Evolutionary conservation across 2,329 filamentous ascomycete genomes (phyloP), one percentile per base, ranked within the genome.

Genomic region (Scopulariopsis brevicaulis): DNA sequence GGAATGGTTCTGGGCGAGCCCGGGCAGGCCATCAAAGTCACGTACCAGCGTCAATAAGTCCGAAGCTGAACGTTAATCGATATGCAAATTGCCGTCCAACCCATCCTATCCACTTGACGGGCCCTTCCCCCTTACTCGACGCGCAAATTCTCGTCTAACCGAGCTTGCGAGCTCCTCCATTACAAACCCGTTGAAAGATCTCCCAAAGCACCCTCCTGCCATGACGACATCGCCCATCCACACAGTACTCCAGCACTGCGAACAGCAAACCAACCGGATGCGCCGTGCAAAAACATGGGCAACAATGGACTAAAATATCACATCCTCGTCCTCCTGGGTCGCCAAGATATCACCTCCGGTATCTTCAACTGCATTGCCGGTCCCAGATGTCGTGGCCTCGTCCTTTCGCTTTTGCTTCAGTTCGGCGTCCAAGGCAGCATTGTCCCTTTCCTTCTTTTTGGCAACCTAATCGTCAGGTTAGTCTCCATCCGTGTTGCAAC

Each of bases 21-120:
- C 15, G 52, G 53, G 12, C 89, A 90, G 74, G 78, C 84, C 8
- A 90, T 99, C 71, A 95, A 94, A 75, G 92, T 99, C 63, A 96
- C 94, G 15, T 99, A 96, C 79, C 94, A 97, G 76, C 82, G 92
- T 67, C 89, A 96, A 76, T 96, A 79, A 57, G 52, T 43, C n/a
- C n/a, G 40, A 22, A 22, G 22, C 46, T 24, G 14, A 24, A 8
- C 6, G n/a, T 50, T 8, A 12, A 1, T 24, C 46, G 14, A 50
- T 12, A 12, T 50, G 46, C 20, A 24, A 22, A 22, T 50, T 50
- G 18, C 46, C 12, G 20, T 50, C 22, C 20, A 24, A 50, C 20
- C 46, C 18, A 20, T 24, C 24, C 12, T 40, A 4, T 40, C 34
- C 4, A 32, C 28, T 32, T 32, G 28, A 8, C 28, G 28, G 28